These are phyloP conservation scores for Penicillium arizonense DNA, from an alignment of 495 filamentous ascomycete species.

Conservation along the genomic window DNA sequence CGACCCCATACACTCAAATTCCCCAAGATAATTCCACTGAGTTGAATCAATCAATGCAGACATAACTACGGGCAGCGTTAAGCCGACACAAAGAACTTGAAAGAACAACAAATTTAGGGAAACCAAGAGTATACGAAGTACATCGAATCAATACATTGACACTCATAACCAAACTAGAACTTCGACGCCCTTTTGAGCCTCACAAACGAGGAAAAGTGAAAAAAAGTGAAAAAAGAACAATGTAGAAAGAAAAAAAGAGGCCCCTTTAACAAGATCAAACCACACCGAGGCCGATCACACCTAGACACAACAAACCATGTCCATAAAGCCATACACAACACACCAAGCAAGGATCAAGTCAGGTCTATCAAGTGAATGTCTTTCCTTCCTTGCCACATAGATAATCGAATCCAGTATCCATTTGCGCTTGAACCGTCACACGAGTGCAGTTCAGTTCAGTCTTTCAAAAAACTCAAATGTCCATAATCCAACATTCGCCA, in stretches of 20 bases:
- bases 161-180: slow-evolving; percentile 6
- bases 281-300: neutral
- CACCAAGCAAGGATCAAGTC: slow-evolving; percentile 1
- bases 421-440: too few relatives aligned
- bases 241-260: neutral
- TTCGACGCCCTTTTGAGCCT: slow-evolving; percentile 2
- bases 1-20: too few relatives aligned
- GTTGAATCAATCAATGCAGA: too few relatives aligned
- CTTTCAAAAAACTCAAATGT: neutral
- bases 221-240: neutral
- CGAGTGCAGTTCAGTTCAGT: neutral
- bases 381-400: neutral
- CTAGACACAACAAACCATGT: neutral
- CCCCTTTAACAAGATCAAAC: neutral
- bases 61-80: too few relatives aligned
- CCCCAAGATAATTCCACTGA: too few relatives aligned
- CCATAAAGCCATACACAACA: neutral
- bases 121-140: neutral
- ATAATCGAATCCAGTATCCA: too few relatives aligned
- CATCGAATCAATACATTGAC: slow-evolving; percentile 9
- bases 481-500: neutral
- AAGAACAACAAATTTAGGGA: neutral
- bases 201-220: neutral
- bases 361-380: neutral
- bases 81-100: too few relatives aligned